These are phyloP conservation scores for Pezicula radicicola DNA, from an alignment of 2,329 filamentous ascomycete species.

Conservation along the genomic window DNA sequence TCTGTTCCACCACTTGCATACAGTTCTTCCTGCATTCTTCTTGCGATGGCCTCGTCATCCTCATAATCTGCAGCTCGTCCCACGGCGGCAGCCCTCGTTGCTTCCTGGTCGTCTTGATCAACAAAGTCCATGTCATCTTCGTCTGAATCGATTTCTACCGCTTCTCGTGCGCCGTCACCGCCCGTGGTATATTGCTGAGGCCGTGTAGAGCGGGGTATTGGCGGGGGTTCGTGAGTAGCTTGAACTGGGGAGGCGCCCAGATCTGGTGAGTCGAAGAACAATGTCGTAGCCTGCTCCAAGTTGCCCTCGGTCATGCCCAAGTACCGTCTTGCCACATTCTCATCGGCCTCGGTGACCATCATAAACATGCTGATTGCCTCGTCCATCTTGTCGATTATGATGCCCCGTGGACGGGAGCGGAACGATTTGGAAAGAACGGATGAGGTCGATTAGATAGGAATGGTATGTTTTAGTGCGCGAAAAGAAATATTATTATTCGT, in stretches of 20 bases:
- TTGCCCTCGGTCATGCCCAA: slow-evolving; percentile 82
- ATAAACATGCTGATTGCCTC: slow-evolving; percentile 72
- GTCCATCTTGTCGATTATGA: slow-evolving; percentile 38
- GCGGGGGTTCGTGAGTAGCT: slow-evolving; percentile 17
- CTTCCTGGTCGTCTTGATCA: slow-evolving; percentile 32
- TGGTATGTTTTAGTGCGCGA: no score
- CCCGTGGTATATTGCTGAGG: slow-evolving; percentile 24
- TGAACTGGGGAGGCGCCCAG: slow-evolving; percentile 37
- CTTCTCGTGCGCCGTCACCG: slow-evolving; percentile 52
- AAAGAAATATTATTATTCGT: no score
- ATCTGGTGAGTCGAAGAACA: slow-evolving; percentile 88
- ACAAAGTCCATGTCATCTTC: slow-evolving; percentile 57
- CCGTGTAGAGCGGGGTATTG: slow-evolving; percentile 24
- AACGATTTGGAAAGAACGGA: background rate
- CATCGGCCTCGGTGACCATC: slow-evolving; percentile 73
- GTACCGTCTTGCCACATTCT: slow-evolving; percentile 76
- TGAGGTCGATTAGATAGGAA: no score
- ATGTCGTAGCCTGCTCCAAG: slow-evolving; percentile 79
- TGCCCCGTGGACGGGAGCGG: background rate
- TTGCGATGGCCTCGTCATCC: slow-evolving; percentile 91
- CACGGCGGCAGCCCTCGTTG: slow-evolving; percentile 28
- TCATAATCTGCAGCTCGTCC: slow-evolving; percentile 60
- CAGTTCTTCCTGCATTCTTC: slow-evolving; percentile 86
- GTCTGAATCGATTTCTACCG: slow-evolving; percentile 76
- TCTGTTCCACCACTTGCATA: slow-evolving; percentile 52